Evolutionary conservation across 495 filamentous ascomycete species (phyloP).

Genomic region (Baudoinia panamericana): DNA sequence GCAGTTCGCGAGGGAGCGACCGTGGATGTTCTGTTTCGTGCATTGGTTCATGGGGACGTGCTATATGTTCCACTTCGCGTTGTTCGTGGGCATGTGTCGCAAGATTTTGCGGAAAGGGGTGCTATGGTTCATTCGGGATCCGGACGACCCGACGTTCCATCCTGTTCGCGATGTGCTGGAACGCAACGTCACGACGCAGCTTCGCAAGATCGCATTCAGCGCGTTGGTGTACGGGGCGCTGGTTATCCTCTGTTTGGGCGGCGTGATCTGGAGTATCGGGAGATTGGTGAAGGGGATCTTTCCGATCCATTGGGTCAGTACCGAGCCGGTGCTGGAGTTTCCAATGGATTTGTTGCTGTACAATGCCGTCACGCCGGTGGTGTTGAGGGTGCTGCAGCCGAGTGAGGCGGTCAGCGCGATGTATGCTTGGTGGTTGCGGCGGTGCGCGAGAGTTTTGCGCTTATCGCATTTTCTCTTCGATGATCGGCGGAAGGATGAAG

Average conservation of each 20-base stretch:
- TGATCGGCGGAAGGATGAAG: conserved; percentile 66
- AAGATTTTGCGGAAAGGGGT: conserved; percentile 93
- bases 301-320: conserved; percentile 84
- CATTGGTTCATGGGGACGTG: conserved; percentile 99
- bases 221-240: conserved; percentile 90
- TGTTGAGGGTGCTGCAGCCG: conserved; percentile 69
- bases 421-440: conserved; percentile 94
- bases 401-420: conserved; percentile 67
- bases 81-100: conserved; percentile 97
- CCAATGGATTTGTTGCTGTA: conserved; percentile 90
- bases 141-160: conserved; percentile 96
- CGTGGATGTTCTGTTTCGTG: conserved; percentile 80
- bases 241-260: conserved; percentile 84
- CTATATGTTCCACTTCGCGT: conserved; percentile 99
- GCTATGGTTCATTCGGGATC: conserved; percentile 95
- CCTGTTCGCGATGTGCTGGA: conserved; percentile 95
- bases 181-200: conserved; percentile 78
- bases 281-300: conserved; percentile 54
- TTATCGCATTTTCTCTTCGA: conserved; percentile 89
- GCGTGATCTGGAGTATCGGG: conserved; percentile 85
- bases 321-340: conserved; percentile 83
- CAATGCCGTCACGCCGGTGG: conserved; percentile 84
- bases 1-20: conserved; percentile 58
- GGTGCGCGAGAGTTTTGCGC: conserved; percentile 65
- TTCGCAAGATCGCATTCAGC: conserved; percentile 92